Evolutionary conservation across 1,284 basidiomycete genomes (phyloP).

Genomic region (Prillingera fragicola): DNA sequence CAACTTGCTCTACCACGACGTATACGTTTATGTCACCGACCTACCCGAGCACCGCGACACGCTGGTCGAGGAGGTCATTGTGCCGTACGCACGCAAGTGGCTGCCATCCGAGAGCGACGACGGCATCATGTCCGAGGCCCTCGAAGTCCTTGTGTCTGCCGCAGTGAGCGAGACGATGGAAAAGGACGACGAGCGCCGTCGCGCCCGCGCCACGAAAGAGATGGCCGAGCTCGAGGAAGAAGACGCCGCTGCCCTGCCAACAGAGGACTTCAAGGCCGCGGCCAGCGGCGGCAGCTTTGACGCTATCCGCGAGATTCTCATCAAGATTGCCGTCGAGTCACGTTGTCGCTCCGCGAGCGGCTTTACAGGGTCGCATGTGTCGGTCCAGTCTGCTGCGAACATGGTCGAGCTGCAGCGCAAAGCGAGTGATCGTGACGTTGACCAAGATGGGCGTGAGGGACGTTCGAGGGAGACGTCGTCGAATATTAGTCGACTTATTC

Average conservation of each 20-base stretch:
- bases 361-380: too few relatives aligned
- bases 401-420: too few relatives aligned
- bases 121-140: constrained; percentile 37
- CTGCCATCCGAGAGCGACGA: constrained; percentile 44
- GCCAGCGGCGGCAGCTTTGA: constrained; percentile 39
- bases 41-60: constrained; percentile 41
- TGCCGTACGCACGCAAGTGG: constrained; percentile 48
- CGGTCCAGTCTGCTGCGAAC: too few relatives aligned
- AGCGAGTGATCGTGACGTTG: too few relatives aligned
- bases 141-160: constrained; percentile 42
- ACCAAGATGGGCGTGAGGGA: too few relatives aligned
- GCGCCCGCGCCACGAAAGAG: constrained; percentile 18
- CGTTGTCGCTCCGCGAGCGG: too few relatives aligned
- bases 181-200: constrained; percentile 38
- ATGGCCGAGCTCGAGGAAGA: constrained; percentile 31
- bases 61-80: constrained; percentile 46
- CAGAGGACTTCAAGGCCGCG: constrained; percentile 25
- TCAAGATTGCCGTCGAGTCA: constrained; percentile 37
- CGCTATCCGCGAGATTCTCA: constrained; percentile 39
- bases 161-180: constrained; percentile 48
- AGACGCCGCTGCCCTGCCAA: constrained; percentile 28
- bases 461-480: too few relatives aligned
- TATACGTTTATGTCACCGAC: constrained; percentile 48
- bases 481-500: too few relatives aligned
- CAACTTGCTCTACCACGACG: constrained; percentile 44